These are phyloP conservation scores for Entomortierella beljakovae DNA, from an alignment of 192 early-diverging fungal species.

Conservation along the genomic window DNA sequence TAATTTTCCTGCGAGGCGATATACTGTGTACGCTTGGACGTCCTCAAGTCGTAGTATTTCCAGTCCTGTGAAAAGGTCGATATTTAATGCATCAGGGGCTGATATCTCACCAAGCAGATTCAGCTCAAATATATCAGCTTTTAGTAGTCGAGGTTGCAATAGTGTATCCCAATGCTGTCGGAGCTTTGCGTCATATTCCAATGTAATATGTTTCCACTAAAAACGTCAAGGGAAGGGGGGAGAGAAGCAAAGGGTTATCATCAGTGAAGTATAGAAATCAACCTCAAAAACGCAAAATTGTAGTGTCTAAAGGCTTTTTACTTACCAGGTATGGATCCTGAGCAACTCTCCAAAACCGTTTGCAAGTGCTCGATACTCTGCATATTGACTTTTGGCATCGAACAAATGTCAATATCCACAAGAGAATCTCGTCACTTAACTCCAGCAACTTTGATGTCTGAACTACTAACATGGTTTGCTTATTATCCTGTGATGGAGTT, in stretches of 20 bases:
- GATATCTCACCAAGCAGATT: slow-evolving; percentile 28
- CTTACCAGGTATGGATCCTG: slow-evolving; percentile 38
- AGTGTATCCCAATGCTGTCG: slow-evolving; percentile 25
- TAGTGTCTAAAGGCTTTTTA: too few relatives aligned
- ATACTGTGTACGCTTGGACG: slow-evolving; percentile 33
- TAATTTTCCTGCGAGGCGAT: slow-evolving; percentile 25
- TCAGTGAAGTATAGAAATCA: too few relatives aligned
- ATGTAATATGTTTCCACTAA: slow-evolving; percentile 33
- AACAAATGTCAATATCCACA: slow-evolving; percentile 32
- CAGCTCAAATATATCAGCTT: slow-evolving; percentile 18
- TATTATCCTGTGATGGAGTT: not conserved
- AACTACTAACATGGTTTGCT: not conserved
- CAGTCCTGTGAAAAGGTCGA: slow-evolving; percentile 24
- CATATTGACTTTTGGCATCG: slow-evolving; percentile 34
- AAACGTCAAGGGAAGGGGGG: not conserved
- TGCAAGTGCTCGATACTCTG: slow-evolving; percentile 28
- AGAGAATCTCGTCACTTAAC: slow-evolving; percentile 30
- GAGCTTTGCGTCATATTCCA: slow-evolving; percentile 13
- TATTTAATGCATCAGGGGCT: slow-evolving; percentile 17
- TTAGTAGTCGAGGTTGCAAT: slow-evolving; percentile 17
- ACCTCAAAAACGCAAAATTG: too few relatives aligned
- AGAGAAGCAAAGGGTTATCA: not conserved
- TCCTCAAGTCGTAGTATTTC: slow-evolving; percentile 20
- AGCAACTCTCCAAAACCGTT: slow-evolving; percentile 28
- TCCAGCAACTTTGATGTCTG: slow-evolving; percentile 12